These are phyloP conservation scores for Naegleria lovaniensis DNA, from an alignment of 208 protist genomes.

Conservation along the genomic window DNA sequence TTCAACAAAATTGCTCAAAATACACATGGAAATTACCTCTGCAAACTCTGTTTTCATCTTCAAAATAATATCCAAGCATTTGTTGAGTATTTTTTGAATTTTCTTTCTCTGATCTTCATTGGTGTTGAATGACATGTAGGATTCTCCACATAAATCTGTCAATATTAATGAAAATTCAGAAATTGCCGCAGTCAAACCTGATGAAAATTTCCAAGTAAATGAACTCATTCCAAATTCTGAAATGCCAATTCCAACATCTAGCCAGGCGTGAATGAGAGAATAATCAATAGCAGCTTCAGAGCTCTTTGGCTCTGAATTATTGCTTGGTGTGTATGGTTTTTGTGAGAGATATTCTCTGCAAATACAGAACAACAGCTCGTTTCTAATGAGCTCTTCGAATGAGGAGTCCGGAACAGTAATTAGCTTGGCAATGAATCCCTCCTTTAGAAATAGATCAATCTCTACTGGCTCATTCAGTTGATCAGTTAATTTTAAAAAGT, in stretches of 20 bases:
- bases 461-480: background rate
- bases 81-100: constrained; percentile 6
- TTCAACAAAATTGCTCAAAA: constrained; percentile 15
- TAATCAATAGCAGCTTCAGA: background rate
- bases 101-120: constrained; percentile 9
- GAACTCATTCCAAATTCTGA: background rate
- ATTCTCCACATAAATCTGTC: background rate
- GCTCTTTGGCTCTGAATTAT: background rate
- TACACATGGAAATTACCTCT: constrained; percentile 1
- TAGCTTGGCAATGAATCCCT: background rate
- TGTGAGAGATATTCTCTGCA: background rate
- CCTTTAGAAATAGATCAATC: background rate
- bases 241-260: constrained; percentile 15
- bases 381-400: background rate
- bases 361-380: background rate
- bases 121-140: background rate
- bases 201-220: background rate
- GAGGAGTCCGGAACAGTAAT: background rate
- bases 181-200: background rate
- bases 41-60: constrained; percentile 26
- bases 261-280: background rate
- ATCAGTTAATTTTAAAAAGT: background rate
- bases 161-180: constrained; percentile 3
- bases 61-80: background rate
- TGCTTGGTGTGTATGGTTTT: background rate